phyloP scores from a whole-genome alignment of 495 filamentous ascomycete species.

The Echria macrotheca region DNA sequence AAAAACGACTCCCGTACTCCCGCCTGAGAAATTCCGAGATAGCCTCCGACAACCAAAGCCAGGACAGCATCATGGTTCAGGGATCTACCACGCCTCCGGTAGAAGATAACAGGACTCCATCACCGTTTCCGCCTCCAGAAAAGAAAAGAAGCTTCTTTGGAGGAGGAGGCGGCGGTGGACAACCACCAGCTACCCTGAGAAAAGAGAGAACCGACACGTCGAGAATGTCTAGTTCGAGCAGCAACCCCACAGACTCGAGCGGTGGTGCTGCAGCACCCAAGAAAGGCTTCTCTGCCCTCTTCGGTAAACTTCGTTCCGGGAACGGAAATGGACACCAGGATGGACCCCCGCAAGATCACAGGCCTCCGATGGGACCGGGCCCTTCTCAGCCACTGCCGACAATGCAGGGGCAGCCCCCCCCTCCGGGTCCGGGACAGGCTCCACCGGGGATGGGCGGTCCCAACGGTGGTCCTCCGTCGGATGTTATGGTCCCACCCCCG shows the following conservation, averaged over 20 bases:
- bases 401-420: too few relatives aligned
- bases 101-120: not conserved
- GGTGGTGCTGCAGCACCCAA: constrained; percentile 23
- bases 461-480: not conserved
- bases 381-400: too few relatives aligned
- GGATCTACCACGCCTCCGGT: not conserved
- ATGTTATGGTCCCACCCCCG: constrained; percentile 6
- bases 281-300: constrained; percentile 31
- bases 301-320: constrained; percentile 19
- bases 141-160: constrained; percentile 4
- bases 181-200: not conserved
- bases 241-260: not conserved
- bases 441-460: not conserved
- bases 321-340: not conserved
- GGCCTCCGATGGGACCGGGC: not conserved
- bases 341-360: not conserved
- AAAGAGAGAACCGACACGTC: constrained; percentile 13
- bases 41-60: constrained; percentile 18
- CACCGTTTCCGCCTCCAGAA: not conserved
- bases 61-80: constrained; percentile 25
- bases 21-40: constrained; percentile 10
- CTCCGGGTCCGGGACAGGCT: not conserved
- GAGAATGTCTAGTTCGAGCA: too few relatives aligned
- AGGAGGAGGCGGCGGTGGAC: not conserved
- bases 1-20: constrained; percentile 17